Percentiles rank a stretch among this genome's conserved stretches.
phyloP scores from a whole-genome alignment of 176 grass and related monocot genomes.

The Oryza glaberrima region DNA sequence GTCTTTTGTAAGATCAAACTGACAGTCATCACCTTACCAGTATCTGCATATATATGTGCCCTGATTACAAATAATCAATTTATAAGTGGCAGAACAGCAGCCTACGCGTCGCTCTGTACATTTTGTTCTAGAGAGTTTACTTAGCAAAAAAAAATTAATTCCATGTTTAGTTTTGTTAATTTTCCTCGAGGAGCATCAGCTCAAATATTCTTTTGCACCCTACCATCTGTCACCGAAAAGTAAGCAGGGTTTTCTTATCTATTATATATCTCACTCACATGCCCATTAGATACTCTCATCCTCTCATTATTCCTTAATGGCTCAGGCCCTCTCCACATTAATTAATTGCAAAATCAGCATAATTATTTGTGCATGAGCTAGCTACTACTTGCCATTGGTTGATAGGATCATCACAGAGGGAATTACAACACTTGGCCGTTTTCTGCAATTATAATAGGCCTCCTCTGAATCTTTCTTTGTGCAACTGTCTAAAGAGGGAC shows the following conservation, averaged over 20 bases:
- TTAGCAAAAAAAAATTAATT: neutral
- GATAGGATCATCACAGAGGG: neutral
- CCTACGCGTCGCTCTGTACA: constrained; percentile 3
- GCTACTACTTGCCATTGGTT: constrained; percentile 10
- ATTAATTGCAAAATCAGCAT: neutral
- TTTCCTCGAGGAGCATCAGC: constrained; percentile 40
- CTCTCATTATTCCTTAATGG: constrained; percentile 21
- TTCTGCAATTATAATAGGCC: constrained; percentile 9
- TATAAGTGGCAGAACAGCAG: neutral
- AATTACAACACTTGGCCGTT: constrained; percentile 14
- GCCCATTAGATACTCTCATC: constrained; percentile 32
- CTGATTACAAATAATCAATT: neutral
- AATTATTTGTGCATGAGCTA: constrained; percentile 1
- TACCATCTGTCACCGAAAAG: constrained; percentile 36
- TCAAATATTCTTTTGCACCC: constrained; percentile 48
- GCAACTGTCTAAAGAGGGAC: neutral
- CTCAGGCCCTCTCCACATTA: neutral
- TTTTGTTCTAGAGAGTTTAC: constrained; percentile 27
- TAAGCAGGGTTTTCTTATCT: constrained; percentile 12
- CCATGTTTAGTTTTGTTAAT: constrained; percentile 31
- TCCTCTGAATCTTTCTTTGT: constrained; percentile 37
- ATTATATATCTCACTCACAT: constrained; percentile 35
- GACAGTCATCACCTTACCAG: constrained; percentile 37
- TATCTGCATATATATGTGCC: neutral
- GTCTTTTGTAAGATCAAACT: neutral